These are phyloP conservation scores for Blastomyces emzantsi DNA, from an alignment of 2,329 filamentous ascomycete species.

Conservation along the genomic window DNA sequence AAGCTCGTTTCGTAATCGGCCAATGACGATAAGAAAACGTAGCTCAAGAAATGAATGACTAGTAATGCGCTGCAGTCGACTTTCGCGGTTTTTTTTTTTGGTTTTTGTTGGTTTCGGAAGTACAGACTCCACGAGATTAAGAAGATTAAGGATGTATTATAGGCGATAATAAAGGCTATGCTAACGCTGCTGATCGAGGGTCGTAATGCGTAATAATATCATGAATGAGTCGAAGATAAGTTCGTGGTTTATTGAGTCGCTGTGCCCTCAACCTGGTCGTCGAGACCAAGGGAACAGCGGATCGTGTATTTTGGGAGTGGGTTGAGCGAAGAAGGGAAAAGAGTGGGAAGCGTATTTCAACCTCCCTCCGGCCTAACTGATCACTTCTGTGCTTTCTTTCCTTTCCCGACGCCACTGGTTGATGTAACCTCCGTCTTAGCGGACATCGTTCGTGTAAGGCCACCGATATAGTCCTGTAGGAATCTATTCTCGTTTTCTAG, in stretches of 20 bases:
- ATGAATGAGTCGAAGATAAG: constrained; percentile 12
- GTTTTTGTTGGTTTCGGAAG: neutral
- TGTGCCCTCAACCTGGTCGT: constrained; percentile 2
- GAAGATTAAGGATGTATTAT: constrained; percentile 14
- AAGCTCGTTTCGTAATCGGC: constrained; percentile 3
- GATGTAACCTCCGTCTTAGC: constrained; percentile 48
- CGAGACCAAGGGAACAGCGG: constrained; percentile 2
- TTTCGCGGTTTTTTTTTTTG: neutral
- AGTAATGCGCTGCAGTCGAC: constrained; percentile 5
- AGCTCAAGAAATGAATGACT: constrained; percentile 9
- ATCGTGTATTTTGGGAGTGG: neutral
- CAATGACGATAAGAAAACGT: constrained; percentile 3
- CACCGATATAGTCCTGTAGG: constrained; percentile 94
- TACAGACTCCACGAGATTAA: constrained; percentile 9
- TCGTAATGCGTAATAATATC: constrained; percentile 14
- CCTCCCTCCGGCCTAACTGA: constrained; percentile 6
- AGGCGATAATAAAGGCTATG: constrained; percentile 11
- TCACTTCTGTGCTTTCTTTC: constrained; percentile 37
- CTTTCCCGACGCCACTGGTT: constrained; percentile 38
- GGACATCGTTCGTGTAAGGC: constrained; percentile 68
- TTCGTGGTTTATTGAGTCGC: constrained; percentile 6
- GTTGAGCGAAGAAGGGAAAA: constrained; percentile 4
- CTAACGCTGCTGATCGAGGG: constrained; percentile 12
- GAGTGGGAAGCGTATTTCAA: constrained; percentile 1
- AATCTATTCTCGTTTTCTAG: constrained; percentile 96